phyloP scores from a whole-genome alignment of 2,329 filamentous ascomycete species.

The Aspergillus phoenicis region DNA sequence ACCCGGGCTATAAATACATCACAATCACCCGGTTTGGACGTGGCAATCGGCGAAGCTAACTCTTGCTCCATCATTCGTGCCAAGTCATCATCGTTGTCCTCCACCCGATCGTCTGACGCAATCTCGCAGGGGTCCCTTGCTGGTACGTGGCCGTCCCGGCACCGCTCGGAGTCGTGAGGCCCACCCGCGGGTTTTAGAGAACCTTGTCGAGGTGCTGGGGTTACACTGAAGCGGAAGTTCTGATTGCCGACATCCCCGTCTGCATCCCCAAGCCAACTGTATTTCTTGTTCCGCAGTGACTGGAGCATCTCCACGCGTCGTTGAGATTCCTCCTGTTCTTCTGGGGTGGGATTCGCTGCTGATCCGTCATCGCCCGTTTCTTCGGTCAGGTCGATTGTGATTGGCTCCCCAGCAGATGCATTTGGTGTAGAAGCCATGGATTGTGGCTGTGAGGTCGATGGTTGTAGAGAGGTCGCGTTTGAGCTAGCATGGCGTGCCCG shows the following conservation, averaged over 20 bases:
- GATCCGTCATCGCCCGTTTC: slow-evolving; percentile 12
- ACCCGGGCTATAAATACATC: too few species aligned
- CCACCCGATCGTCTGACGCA: neutral
- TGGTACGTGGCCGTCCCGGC: neutral
- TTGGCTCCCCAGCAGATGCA: slow-evolving; percentile 1
- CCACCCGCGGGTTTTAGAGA: neutral
- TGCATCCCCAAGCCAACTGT: slow-evolving; percentile 31
- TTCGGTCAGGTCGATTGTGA: slow-evolving; percentile 28
- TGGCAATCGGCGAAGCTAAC: slow-evolving; percentile 10
- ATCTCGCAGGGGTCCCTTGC: neutral
- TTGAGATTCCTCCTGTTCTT: slow-evolving; percentile 8
- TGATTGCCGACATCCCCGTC: slow-evolving; percentile 1
- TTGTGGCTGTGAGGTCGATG: neutral
- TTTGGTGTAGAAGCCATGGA: neutral
- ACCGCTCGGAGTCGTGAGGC: slow-evolving; percentile 1
- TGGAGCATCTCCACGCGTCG: slow-evolving; percentile 25
- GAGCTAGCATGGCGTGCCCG: slow-evolving; percentile 2
- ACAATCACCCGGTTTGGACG: too few species aligned
- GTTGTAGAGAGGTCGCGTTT: neutral
- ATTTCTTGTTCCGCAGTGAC: slow-evolving; percentile 34
- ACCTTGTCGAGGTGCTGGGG: neutral
- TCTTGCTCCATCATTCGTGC: slow-evolving; percentile 31
- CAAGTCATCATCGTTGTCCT: slow-evolving; percentile 26
- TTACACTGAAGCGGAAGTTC: neutral
- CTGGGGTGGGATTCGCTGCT: neutral